These are phyloP conservation scores for Dictyostelium citrinum DNA, from an alignment of 78 protist genomes.

Conservation along the genomic window DNA sequence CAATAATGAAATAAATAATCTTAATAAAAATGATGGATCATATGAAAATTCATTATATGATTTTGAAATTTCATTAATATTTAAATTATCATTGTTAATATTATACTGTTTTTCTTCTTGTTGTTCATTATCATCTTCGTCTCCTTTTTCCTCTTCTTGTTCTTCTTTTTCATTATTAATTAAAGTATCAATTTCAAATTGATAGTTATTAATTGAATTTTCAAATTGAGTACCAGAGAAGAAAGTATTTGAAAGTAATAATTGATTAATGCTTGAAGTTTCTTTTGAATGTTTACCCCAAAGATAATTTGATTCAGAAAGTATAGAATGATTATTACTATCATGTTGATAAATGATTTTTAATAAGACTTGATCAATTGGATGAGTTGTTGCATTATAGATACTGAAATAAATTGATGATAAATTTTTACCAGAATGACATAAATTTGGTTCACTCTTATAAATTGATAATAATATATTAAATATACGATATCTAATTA, in stretches of 20 bases:
- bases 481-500: neutral
- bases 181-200: neutral
- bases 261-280: neutral
- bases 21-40: conserved; percentile 47
- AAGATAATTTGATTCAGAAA: conserved; percentile 11
- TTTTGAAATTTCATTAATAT: neutral
- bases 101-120: neutral
- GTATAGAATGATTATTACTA: neutral
- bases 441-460: neutral
- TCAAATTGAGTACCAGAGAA: conserved; percentile 15
- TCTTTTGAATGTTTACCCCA: conserved; percentile 34
- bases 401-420: neutral
- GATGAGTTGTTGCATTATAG: conserved; percentile 61
- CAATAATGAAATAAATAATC: conserved; percentile 6
- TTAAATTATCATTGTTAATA: too few species aligned
- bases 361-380: conserved; percentile 34
- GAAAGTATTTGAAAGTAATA: conserved; percentile 20
- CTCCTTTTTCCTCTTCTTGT: neutral
- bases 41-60: conserved; percentile 14
- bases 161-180: neutral
- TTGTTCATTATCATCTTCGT: neutral
- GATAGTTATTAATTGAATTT: neutral
- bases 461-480: neutral
- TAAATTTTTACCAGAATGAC: neutral
- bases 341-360: conserved; percentile 44